phyloP scores from a whole-genome alignment of 768 basidiomycete genomes.

The Piloderma croceum region DNA sequence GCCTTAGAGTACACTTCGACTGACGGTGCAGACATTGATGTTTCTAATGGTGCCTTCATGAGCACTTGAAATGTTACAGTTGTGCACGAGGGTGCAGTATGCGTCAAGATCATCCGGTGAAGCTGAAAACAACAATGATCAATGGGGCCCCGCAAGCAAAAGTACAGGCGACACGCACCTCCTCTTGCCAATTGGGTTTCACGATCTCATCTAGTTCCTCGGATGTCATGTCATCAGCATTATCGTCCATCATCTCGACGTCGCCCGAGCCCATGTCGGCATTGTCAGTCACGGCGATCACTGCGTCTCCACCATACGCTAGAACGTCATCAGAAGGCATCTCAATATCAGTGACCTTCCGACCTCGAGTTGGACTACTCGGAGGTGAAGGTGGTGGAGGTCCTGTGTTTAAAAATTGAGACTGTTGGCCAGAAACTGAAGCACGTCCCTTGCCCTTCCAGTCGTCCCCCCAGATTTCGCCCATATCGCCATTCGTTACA shows the following conservation, averaged over 20 bases:
- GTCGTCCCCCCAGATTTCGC: constrained; percentile 18
- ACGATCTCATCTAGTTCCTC: constrained; percentile 33
- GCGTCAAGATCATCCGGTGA: constrained; percentile 55
- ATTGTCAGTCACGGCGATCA: neutral
- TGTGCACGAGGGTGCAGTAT: constrained; percentile 34
- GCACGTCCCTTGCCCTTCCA: neutral
- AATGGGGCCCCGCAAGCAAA: neutral
- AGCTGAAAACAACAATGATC: constrained; percentile 35
- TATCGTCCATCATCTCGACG: constrained; percentile 29
- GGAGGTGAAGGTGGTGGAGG: constrained; percentile 16
- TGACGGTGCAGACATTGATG: constrained; percentile 15
- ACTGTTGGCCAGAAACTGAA: constrained; percentile 3
- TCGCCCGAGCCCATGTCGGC: constrained; percentile 24
- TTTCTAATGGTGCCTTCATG: constrained; percentile 30
- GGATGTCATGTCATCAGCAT: constrained; percentile 19
- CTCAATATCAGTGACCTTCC: constrained; percentile 15
- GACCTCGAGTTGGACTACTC: constrained; percentile 18
- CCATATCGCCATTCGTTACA: neutral
- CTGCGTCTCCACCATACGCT: constrained; percentile 3
- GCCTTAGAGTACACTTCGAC: constrained; percentile 35
- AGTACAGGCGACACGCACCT: constrained; percentile 36
- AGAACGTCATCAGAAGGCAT: constrained; percentile 7
- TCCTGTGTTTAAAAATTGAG: constrained; percentile 6
- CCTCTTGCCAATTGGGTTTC: constrained; percentile 46
- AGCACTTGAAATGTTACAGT: constrained; percentile 51